Evolutionary conservation across 129 eudicot species (phyloP), one percentile per base, ranked within the genome.

Genomic region (Sambucus nigra): DNA sequence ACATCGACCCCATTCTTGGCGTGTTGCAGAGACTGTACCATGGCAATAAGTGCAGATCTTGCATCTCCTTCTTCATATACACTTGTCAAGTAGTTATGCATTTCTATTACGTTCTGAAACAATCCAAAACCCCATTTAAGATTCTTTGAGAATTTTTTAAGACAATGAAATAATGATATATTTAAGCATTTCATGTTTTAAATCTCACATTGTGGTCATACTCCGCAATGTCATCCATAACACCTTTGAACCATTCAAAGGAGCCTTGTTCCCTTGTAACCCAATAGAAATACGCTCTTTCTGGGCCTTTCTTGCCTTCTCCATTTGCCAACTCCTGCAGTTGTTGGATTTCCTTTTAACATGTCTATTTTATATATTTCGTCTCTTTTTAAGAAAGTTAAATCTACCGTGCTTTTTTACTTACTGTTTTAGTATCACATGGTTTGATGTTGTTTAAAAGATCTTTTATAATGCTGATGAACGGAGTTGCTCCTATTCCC

Each of bases 401-500:
- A 16, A 14, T 20, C 13, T 18, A 23, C 32, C 33, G 13, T 50
- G 24, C 12, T 28, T 52, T 25, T 28, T 2, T 2, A 61, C 70
- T 64, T 70, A 75, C 82, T 33, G 17, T 10, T 51, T 20, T 4
- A 8, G 64, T 26, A 8, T 67, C 59, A n/a, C 63, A 32, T 40
- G 62, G 47, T 56, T 39, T 57, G 24, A 76, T 57, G 61, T 65
- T 52, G 35, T 81, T 76, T 27, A 89, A 59, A 21, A 89, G 76
- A 54, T 89, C 98, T 60, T 89, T 89, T 26, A 89, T 47, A 38
- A 89, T 89, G 71, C 95, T 89, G 62, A 89, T 81, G 54, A 89
- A 75, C 12, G 98, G 98, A 47, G 98, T 81, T 60, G 98, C 98
- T 69, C 98, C 98, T 26, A 89, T 89, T 4, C 98, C 98, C 27